phyloP scores from a whole-genome alignment of 2,329 filamentous ascomycete species.

The Alternaria arborescens region DNA sequence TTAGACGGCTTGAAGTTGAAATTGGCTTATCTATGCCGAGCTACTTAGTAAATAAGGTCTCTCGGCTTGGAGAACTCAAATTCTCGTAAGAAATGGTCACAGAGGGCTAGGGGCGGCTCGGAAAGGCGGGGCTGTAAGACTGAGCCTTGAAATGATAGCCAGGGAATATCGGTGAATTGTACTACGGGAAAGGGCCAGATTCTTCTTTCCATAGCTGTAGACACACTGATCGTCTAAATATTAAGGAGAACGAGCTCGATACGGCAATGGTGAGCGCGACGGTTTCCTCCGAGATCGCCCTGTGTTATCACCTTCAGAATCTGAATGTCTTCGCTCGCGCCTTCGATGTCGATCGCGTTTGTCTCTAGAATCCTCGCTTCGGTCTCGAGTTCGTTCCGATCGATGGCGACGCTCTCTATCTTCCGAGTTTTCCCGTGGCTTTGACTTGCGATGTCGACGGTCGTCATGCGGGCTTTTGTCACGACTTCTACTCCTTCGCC shows the following conservation, averaged over 20 bases:
- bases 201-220: background rate
- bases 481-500: slow-evolving; percentile 27
- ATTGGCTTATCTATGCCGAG: no score
- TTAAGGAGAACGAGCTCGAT: slow-evolving; percentile 29
- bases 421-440: slow-evolving; percentile 19
- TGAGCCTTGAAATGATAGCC: background rate
- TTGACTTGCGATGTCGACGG: slow-evolving; percentile 5
- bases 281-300: slow-evolving; percentile 19
- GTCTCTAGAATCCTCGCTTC: slow-evolving; percentile 18
- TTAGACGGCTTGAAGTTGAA: no score
- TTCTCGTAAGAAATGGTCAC: background rate
- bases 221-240: background rate
- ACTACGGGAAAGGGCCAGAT: background rate
- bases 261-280: slow-evolving; percentile 28
- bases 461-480: slow-evolving; percentile 24
- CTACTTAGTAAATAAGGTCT: no score
- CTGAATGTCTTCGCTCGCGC: slow-evolving; percentile 16
- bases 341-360: slow-evolving; percentile 21
- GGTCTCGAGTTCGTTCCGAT: slow-evolving; percentile 24
- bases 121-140: background rate
- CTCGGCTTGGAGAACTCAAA: no score
- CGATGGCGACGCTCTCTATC: slow-evolving; percentile 22
- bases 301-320: slow-evolving; percentile 16
- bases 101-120: background rate
- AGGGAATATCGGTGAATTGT: background rate